Conservation (phyloP, 2,329 filamentous ascomycete species). For the Cercospora sp. region DNA sequence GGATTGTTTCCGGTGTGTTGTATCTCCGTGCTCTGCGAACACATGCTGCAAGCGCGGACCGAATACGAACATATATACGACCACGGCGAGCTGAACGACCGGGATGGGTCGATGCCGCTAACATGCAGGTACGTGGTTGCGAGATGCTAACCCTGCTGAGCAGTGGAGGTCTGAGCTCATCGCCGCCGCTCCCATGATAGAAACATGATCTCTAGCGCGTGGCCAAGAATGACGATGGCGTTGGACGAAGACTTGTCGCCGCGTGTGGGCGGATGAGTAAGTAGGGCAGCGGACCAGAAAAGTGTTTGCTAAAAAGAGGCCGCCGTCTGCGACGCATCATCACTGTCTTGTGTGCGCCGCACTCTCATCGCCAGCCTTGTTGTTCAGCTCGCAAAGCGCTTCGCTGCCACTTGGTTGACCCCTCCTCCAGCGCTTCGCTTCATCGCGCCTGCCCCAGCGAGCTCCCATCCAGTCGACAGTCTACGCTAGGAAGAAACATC, state of each 20-base stretch:
- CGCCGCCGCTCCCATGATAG: conserved; percentile 3
- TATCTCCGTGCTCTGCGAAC: too few relatives aligned
- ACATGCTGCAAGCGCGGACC: too few relatives aligned
- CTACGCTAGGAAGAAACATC: background rate
- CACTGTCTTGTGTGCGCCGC: background rate
- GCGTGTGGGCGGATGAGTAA: conserved; percentile 1
- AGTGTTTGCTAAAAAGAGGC: conserved; percentile 5
- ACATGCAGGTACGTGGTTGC: conserved; percentile 4
- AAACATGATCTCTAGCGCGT: background rate
- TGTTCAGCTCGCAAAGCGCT: conserved; percentile 3
- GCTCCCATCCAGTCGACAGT: background rate
- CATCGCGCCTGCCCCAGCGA: background rate
- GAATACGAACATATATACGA: too few relatives aligned
- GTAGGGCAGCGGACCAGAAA: background rate
- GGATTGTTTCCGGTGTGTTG: too few relatives aligned
- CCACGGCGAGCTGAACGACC: too few relatives aligned
- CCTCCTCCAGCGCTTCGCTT: background rate
- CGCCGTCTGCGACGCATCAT: background rate
- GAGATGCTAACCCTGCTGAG: background rate
- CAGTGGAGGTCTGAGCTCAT: conserved; percentile 5
- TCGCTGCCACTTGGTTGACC: background rate
- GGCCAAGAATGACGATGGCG: conserved; percentile 5
- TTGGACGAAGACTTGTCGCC: background rate
- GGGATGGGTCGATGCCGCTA: background rate
- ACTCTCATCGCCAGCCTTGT: background rate